A percentile compares a stretch with the other conserved stretches of the same genome.
Conservation (phyloP, 306 rosid genomes). For the Erythrophleum fordii region DNA sequence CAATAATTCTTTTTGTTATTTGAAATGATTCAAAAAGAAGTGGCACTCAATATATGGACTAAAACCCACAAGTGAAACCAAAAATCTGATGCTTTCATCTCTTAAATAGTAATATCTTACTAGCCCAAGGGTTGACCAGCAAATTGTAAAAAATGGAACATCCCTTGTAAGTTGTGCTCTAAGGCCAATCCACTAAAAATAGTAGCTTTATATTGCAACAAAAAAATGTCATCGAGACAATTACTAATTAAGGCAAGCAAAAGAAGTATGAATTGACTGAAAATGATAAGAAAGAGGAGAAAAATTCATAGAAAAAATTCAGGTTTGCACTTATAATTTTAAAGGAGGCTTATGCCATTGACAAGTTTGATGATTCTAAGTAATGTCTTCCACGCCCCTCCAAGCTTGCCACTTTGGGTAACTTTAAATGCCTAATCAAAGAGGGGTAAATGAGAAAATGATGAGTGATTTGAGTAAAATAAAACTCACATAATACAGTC, state of each 20-base stretch:
- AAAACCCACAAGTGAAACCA: constrained; percentile 25
- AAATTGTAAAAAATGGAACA: constrained; percentile 90
- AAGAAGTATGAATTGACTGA: constrained; percentile 26
- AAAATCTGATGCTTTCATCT: constrained; percentile 4
- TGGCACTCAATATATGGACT: constrained; percentile 35
- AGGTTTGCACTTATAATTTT: constrained; percentile 49
- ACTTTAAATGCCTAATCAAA: constrained; percentile 68
- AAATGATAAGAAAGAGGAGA: constrained; percentile 25
- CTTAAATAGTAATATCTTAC: constrained; percentile 49
- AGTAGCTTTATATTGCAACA: constrained; percentile 64
- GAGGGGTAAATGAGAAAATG: not conserved
- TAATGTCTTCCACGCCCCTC: constrained; percentile 82
- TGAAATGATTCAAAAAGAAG: constrained; percentile 35
- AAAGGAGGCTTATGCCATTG: constrained; percentile 48
- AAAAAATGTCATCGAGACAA: constrained; percentile 23
- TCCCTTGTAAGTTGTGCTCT: constrained; percentile 93
- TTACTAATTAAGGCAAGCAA: constrained; percentile 27
- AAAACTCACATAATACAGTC: constrained; percentile 9
- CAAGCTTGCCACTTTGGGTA: constrained; percentile 60
- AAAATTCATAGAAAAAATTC: constrained; percentile 8
- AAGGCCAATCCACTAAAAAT: constrained; percentile 87
- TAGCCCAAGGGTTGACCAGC: constrained; percentile 94
- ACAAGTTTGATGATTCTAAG: constrained; percentile 59
- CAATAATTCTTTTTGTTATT: constrained; percentile 67
- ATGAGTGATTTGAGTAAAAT: constrained; percentile 4